Conservation (phyloP, 495 filamentous ascomycete genomes). For the Penicillium subrubescens region DNA sequence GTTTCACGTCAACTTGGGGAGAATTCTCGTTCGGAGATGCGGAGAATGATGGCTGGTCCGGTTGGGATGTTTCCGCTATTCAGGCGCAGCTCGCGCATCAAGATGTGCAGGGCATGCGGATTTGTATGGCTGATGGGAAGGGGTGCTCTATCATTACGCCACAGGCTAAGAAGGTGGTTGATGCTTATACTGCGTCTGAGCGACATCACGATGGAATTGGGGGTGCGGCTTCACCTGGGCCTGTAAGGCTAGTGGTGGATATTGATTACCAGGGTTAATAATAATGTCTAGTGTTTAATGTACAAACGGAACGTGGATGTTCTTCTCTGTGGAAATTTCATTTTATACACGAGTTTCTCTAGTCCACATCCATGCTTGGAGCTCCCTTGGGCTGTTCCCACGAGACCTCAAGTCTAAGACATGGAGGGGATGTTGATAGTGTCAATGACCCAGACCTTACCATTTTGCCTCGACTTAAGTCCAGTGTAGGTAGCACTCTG, state of each 20-base stretch:
- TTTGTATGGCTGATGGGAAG: conserved; percentile 33
- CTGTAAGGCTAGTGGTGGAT: conserved; percentile 32
- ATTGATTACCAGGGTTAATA: conserved; percentile 36
- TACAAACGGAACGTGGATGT: background rate
- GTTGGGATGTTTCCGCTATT: conserved; percentile 51
- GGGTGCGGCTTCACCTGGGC: conserved; percentile 30
- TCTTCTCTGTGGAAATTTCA: background rate
- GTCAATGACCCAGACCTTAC: background rate
- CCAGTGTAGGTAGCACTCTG: background rate
- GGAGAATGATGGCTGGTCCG: conserved; percentile 42
- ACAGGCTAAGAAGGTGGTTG: conserved; percentile 29
- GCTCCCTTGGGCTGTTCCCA: background rate
- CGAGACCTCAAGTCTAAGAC: background rate
- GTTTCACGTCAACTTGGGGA: conserved; percentile 48
- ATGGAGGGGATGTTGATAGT: conserved; percentile 1
- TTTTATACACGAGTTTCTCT: conserved; percentile 9
- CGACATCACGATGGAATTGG: conserved; percentile 39
- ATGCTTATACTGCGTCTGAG: conserved; percentile 38
- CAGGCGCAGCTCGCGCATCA: conserved; percentile 40
- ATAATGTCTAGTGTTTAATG: conserved; percentile 1
- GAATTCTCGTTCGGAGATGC: conserved; percentile 45
- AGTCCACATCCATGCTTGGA: background rate
- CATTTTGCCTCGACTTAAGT: background rate
- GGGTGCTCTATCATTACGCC: conserved; percentile 40
- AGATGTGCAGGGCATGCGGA: conserved; percentile 41